Evolutionary conservation across 116 monocot species (phyloP), one percentile per base, ranked within the genome.

Genomic region (Phalaenopsis hybrid): DNA sequence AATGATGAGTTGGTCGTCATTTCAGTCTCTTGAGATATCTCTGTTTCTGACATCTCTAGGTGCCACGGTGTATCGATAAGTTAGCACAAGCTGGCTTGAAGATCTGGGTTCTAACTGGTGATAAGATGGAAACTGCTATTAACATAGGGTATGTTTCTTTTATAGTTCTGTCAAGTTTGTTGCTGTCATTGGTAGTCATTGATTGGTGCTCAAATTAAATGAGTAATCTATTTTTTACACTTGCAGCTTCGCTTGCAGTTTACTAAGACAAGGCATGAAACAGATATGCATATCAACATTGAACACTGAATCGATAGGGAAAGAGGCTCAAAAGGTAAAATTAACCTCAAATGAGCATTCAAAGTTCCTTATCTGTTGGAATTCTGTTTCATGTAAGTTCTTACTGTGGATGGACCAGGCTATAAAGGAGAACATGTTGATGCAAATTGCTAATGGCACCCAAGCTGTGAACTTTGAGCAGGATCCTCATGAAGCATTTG

Each of bases 231-330:
- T 75, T 75, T 45, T 72, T 81, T 46, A 21, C 48, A 15, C 78
- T 80, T 87, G 81, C 79, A 91, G 91, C 67, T 91, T 85, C 76
- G 83, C 91, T 23, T 91, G 91, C 80, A 91, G 89, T 83, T 89
- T 91, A 82, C 87, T 91, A 4, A 80, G 91, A 78, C 89, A 91
- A 84, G 89, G 91, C 50, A 91, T 91, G 91, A 91, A 82, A 81
- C 87, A 87, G 72, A 91, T 91, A 34, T 84, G 77, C 80, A 76
- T 91, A 58, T 89, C 85, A 15, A 68, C 85, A 69, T 69, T 80
- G 63, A 83, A 79, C 59, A 73, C 68, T 3, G 89, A 91, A 31
- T 74, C 81, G 48, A 44, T 80, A 13, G 75, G 76, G 11, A 25
- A 79, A 45, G 87, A 89, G 84, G 85, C 81, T 28, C 86, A 89